phyloP scores from a whole-genome alignment of 2,329 filamentous ascomycete species.

The Laburnicola sp. region DNA sequence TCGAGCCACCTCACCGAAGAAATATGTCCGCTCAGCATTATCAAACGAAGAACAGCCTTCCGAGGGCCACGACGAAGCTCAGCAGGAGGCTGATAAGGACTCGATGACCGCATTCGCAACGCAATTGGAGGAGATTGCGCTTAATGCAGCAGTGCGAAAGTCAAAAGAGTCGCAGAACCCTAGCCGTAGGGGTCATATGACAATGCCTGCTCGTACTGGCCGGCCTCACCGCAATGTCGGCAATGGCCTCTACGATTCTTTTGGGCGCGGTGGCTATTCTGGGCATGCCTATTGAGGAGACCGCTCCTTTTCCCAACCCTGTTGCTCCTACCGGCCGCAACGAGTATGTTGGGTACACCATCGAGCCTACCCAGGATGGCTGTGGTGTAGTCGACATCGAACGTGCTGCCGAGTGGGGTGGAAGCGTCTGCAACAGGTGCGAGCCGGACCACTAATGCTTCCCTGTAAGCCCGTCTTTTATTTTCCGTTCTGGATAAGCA shows the following conservation, averaged over 20 bases:
- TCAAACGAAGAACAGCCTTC: not conserved
- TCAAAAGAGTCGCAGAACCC: not conserved
- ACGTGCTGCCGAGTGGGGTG: slow-evolving; percentile 18
- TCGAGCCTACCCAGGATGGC: slow-evolving; percentile 7
- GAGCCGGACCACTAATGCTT: slow-evolving; percentile 19
- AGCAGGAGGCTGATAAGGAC: not conserved
- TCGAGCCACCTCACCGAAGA: not conserved
- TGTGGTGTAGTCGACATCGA: slow-evolving; percentile 24
- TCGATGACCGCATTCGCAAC: not conserved
- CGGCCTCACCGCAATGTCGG: slow-evolving; percentile 10
- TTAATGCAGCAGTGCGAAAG: slow-evolving; percentile 5
- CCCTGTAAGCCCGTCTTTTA: not conserved
- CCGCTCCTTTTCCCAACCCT: slow-evolving; percentile 36
- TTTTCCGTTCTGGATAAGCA: not conserved
- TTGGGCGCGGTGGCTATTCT: slow-evolving; percentile 14
- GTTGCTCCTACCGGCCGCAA: slow-evolving; percentile 27
- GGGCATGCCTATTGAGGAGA: slow-evolving; percentile 37
- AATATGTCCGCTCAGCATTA: not conserved
- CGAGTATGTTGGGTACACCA: slow-evolving; percentile 10
- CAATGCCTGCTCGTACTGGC: slow-evolving; percentile 12
- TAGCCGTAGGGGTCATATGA: slow-evolving; percentile 3
- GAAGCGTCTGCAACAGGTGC: slow-evolving; percentile 23
- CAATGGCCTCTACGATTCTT: slow-evolving; percentile 31
- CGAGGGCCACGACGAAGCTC: slow-evolving; percentile 11
- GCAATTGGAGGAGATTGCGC: slow-evolving; percentile 14